Evolutionary conservation across 1,284 basidiomycete species (phyloP).

Genomic region (Ganoderma resinaceum): DNA sequence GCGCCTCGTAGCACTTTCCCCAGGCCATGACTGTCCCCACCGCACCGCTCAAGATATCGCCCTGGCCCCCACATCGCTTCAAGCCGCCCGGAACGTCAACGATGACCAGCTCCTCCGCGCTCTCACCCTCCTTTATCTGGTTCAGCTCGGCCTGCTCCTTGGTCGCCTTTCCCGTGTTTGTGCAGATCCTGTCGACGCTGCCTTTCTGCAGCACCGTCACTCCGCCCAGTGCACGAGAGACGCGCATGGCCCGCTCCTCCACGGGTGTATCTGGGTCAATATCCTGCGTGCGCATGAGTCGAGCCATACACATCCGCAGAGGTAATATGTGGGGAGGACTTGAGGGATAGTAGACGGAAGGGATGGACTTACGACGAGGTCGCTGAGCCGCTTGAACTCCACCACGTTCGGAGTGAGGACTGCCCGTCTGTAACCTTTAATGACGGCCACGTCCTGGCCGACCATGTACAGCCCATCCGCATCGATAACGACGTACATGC

Average conservation of each 20-base stretch:
- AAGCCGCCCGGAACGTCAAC: constrained; percentile 81
- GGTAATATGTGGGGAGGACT: neutral
- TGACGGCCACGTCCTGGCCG: constrained; percentile 76
- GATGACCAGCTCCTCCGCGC: constrained; percentile 59
- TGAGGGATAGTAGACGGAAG: neutral
- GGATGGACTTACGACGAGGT: constrained; percentile 63
- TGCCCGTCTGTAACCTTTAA: constrained; percentile 83
- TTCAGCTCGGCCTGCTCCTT: constrained; percentile 41
- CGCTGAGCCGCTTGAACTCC: constrained; percentile 89
- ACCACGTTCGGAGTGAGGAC: constrained; percentile 95
- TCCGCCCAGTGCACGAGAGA: constrained; percentile 83
- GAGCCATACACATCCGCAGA: neutral
- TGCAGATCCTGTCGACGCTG: constrained; percentile 69
- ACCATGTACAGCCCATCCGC: constrained; percentile 89
- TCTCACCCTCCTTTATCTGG: constrained; percentile 47
- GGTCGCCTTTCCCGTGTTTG: constrained; percentile 63
- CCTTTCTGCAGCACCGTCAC: constrained; percentile 96
- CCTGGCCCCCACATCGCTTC: constrained; percentile 96
- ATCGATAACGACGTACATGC: constrained; percentile 92
- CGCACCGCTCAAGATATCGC: constrained; percentile 90
- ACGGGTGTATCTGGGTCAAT: constrained; percentile 57
- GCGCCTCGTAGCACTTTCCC: constrained; percentile 91
- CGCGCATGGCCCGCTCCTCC: constrained; percentile 59
- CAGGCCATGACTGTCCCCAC: constrained; percentile 93
- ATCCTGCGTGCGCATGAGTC: constrained; percentile 44